phyloP scores from a whole-genome alignment of 768 basidiomycete genomes.

The Leccinellum luteum region DNA sequence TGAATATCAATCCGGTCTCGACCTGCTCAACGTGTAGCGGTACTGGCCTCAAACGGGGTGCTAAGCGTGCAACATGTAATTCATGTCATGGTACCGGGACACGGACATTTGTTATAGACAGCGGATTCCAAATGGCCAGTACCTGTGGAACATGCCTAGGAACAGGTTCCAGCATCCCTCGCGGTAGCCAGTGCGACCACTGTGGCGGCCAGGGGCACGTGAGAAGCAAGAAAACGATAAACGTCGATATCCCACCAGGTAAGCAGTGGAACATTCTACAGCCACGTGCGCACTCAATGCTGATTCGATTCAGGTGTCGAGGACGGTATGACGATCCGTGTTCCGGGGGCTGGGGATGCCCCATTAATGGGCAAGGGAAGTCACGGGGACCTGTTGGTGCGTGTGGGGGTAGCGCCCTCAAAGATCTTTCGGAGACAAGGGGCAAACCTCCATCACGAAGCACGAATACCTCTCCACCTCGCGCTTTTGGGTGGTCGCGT shows the following conservation, averaged over 20 bases:
- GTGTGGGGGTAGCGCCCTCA: slow-evolving; percentile 80
- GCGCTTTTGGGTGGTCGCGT: slow-evolving; percentile 93
- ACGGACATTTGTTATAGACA: slow-evolving; percentile 85
- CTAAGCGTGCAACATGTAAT: slow-evolving; percentile 74
- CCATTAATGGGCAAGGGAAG: slow-evolving; percentile 76
- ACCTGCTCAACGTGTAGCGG: slow-evolving; percentile 85
- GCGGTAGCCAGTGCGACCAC: slow-evolving; percentile 68
- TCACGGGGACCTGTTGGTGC: slow-evolving; percentile 82
- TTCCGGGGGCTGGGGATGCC: slow-evolving; percentile 80
- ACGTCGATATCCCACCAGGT: slow-evolving; percentile 87
- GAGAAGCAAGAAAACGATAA: slow-evolving; percentile 69
- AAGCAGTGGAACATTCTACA: slow-evolving; percentile 29
- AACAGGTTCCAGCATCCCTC: slow-evolving; percentile 75
- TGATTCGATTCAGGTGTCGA: slow-evolving; percentile 66
- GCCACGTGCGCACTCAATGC: slow-evolving; percentile 2
- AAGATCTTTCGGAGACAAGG: slow-evolving; percentile 90
- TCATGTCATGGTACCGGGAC: slow-evolving; percentile 86
- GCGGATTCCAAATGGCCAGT: slow-evolving; percentile 95
- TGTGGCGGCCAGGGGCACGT: slow-evolving; percentile 91
- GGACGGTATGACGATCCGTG: slow-evolving; percentile 88
- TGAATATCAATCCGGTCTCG: slow-evolving; percentile 77
- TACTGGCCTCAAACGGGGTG: slow-evolving; percentile 81
- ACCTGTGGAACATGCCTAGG: slow-evolving; percentile 85
- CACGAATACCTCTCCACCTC: slow-evolving; percentile 84
- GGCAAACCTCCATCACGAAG: slow-evolving; percentile 84